A percentile compares a stretch with the other conserved stretches of the same genome.
phyloP scores from a whole-genome alignment of 257 asterid species.

The Marsdenia floribunda region DNA sequence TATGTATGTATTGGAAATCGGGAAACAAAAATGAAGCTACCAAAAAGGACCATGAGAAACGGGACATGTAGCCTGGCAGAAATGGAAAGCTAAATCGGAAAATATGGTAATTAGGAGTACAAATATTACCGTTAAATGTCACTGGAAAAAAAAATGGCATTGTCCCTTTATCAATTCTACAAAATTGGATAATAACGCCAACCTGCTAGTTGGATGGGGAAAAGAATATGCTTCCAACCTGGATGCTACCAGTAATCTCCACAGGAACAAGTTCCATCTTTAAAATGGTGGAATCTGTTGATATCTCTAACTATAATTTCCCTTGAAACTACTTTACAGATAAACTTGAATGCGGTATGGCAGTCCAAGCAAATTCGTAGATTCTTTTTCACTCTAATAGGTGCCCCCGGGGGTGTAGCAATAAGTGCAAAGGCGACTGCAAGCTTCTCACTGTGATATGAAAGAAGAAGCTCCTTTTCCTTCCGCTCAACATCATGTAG shows the following conservation, averaged over 20 bases:
- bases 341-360: slow-evolving; percentile 67
- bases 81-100: neutral
- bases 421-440: slow-evolving; percentile 77
- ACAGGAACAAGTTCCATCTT: slow-evolving; percentile 70
- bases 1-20: neutral
- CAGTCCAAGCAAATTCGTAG: slow-evolving; percentile 77
- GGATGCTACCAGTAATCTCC: slow-evolving; percentile 67
- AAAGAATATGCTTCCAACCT: neutral
- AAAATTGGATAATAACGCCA: neutral
- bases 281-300: slow-evolving; percentile 79
- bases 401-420: slow-evolving; percentile 62
- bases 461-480: slow-evolving; percentile 63
- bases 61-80: neutral
- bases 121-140: neutral
- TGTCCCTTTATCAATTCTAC: neutral
- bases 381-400: slow-evolving; percentile 73
- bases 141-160: neutral
- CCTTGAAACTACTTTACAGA: slow-evolving; percentile 56
- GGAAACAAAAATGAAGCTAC: neutral
- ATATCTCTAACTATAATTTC: slow-evolving; percentile 64
- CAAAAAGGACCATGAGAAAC: neutral
- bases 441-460: slow-evolving; percentile 73
- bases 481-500: slow-evolving; percentile 56
- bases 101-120: neutral
- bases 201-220: neutral